Base-by-base conservation (phyloP, 352 stramenopile species). In the Globisporangium yorkense region DNA sequence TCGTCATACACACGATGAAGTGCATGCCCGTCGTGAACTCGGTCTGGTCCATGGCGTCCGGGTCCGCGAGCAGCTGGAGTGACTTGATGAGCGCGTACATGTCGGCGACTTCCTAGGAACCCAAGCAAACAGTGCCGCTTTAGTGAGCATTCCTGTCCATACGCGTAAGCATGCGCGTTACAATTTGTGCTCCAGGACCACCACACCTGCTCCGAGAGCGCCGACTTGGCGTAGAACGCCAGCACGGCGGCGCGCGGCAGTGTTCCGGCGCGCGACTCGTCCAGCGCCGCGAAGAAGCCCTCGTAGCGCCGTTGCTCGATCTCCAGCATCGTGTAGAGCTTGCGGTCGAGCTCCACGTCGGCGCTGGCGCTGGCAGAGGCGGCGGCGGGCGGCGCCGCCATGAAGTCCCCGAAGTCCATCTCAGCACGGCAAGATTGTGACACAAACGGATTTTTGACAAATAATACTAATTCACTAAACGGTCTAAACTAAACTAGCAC, bases 1-100 rank as follows among this genome's bases (percentile, higher is more conserved):
- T 89, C 27, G 82, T 89, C 53, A 82, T 77, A 57, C 82, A 92
- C 64, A 89, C 74, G 51, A 92, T 89, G 18, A 92, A 66, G 66
- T 92, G 82, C 82, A 92, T 92, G 39, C 63, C 75, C 54, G 85
- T 72, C 47, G 77, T 57, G 57, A 92, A 92, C 59, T 88, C 76
- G 27, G 68, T 74, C 57, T 75, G 70, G 45, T 67, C 73, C 59
- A 92, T 63, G 13, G 56, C 44, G 27, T 70, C 16, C 1, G 47
- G 5, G 51, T 85, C 71, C 0, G 51, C 20, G n/a, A 73, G 49
- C 31, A 88, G 21, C 3, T 71, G 58, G 31, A 79, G 65, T 18
- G 51, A 54, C 68, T 87, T 87, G 44, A 89, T 60, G 0, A 71
- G 64, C 21, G 41, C 45, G 50, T 80, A 84, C 39, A 89, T 66